Conservation (phyloP, 2,329 filamentous ascomycete species). For the Fusarium protoensiforme region DNA sequence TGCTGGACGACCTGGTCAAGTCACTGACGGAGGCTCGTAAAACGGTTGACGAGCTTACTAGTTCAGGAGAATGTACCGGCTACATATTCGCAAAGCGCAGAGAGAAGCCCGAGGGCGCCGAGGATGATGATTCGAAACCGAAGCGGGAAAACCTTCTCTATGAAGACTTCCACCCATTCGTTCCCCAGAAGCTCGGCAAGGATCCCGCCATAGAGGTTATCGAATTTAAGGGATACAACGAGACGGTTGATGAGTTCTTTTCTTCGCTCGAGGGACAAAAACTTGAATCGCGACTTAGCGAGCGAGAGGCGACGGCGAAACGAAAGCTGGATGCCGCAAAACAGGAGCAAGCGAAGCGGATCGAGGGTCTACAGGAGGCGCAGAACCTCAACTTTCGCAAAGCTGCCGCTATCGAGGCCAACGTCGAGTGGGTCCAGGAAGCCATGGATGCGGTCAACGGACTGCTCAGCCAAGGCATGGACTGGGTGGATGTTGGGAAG, state of each 20-base stretch:
- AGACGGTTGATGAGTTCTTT: conserved; percentile 95
- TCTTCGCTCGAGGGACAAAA: conserved; percentile 96
- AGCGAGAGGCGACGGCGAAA: conserved; percentile 84
- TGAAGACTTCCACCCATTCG: conserved; percentile 95
- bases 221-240: conserved; percentile 87
- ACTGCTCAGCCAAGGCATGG: conserved; percentile 93
- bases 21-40: conserved; percentile 77
- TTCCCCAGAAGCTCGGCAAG: conserved; percentile 80
- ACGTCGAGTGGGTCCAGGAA: conserved; percentile 90
- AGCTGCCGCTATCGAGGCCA: conserved; percentile 89
- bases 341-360: conserved; percentile 83
- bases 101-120: conserved; percentile 30
- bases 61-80: conserved; percentile 74
- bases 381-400: conserved; percentile 89
- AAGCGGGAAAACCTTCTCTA: conserved; percentile 73
- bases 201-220: conserved; percentile 75
- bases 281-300: conserved; percentile 82
- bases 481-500: conserved; percentile 92
- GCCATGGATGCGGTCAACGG: conserved; percentile 93
- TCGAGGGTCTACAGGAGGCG: conserved; percentile 83
- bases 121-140: conserved; percentile 49
- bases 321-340: conserved; percentile 87
- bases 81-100: conserved; percentile 86
- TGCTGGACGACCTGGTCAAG: conserved; percentile 74
- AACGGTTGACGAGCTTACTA: conserved; percentile 76